Evolutionary conservation across 495 filamentous ascomycete genomes (phyloP).

Genomic region (Clavariopsis aquatica): DNA sequence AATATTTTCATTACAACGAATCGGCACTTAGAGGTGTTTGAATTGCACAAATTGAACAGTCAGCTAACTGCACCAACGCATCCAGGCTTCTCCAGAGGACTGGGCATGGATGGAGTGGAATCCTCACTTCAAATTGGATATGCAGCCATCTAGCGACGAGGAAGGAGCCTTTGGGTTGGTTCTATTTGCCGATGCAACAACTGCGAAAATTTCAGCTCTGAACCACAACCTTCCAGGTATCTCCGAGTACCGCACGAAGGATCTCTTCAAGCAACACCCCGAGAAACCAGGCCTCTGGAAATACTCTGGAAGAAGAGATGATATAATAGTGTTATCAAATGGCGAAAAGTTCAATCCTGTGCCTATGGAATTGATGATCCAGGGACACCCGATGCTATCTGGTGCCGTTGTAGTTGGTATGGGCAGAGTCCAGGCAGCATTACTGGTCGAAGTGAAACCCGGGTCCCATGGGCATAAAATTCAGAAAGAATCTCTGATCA

Average conservation of each 20-base stretch:
- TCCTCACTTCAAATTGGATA: constrained; percentile 17
- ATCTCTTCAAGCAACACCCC: constrained; percentile 30
- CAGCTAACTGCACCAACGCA: too few species aligned
- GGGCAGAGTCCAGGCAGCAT: constrained; percentile 42
- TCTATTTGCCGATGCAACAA: constrained; percentile 3
- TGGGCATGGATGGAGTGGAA: constrained; percentile 33
- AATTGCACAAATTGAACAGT: too few species aligned
- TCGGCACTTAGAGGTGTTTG: too few species aligned
- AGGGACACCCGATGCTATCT: constrained; percentile 28
- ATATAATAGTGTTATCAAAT: constrained; percentile 48
- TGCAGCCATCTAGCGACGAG: constrained; percentile 15
- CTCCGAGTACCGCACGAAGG: constrained; percentile 18
- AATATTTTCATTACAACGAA: too few species aligned
- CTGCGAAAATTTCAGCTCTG: constrained; percentile 9
- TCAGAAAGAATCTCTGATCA: neutral
- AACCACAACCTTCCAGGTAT: constrained; percentile 19
- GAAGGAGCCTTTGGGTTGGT: constrained; percentile 20
- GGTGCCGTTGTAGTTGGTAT: constrained; percentile 45
- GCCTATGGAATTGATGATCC: constrained; percentile 41
- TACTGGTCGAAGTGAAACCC: constrained; percentile 45
- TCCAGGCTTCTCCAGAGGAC: constrained; percentile 16
- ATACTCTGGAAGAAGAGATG: constrained; percentile 40
- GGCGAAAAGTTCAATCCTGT: constrained; percentile 51
- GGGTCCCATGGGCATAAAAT: neutral
- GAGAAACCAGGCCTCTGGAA: constrained; percentile 31